Conservation (phyloP, 2,329 filamentous ascomycete species). For the Trichophyton schoenleinii region DNA sequence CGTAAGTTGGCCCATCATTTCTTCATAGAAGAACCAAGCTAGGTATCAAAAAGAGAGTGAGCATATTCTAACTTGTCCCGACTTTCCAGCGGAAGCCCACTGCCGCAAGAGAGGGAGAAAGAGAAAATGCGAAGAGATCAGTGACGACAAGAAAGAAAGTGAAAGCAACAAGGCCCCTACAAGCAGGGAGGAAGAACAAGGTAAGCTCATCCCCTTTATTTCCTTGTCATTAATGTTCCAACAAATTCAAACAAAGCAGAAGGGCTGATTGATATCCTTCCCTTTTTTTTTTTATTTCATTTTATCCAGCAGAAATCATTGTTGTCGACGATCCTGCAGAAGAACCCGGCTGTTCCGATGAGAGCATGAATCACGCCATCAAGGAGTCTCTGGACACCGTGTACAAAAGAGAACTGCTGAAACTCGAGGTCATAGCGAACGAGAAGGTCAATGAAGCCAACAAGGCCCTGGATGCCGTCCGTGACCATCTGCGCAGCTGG, state of each 20-base stretch:
- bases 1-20: slow-evolving; percentile 11
- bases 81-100: slow-evolving; percentile 7
- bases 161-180: background rate
- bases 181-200: slow-evolving; percentile 1
- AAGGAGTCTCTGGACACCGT: slow-evolving; percentile 35
- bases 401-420: slow-evolving; percentile 46
- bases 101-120: slow-evolving; percentile 9
- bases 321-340: background rate
- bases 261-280: background rate
- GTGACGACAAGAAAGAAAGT: background rate
- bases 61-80: background rate
- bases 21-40: background rate
- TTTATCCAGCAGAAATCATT: background rate
- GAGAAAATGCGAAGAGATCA: slow-evolving; percentile 2
- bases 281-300: no score
- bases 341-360: slow-evolving; percentile 8
- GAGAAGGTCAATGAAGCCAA: slow-evolving; percentile 41
- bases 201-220: background rate
- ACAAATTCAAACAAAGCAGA: background rate
- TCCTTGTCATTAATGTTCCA: background rate
- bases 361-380: slow-evolving; percentile 16
- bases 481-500: background rate
- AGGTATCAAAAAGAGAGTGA: background rate
- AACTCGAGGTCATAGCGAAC: slow-evolving; percentile 44
- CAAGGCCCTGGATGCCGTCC: slow-evolving; percentile 12